Evolutionary conservation across 2,329 filamentous ascomycete species (phyloP), one percentile per base, ranked within the genome.

Genomic region (Pseudocercospora macadamiae): DNA sequence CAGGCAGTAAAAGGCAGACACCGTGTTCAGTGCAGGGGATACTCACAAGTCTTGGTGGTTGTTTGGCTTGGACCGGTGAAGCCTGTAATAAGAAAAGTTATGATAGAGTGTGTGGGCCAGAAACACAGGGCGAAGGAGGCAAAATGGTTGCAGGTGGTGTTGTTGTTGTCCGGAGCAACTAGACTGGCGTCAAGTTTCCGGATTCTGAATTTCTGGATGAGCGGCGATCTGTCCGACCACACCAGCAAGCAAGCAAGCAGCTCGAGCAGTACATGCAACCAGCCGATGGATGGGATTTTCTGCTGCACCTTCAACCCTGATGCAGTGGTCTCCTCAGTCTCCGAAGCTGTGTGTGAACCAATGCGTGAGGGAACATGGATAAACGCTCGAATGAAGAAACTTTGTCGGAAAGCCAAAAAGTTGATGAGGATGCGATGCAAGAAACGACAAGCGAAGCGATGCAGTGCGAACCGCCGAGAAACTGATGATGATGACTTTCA

Each of bases 121-220:
- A 23, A 2, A 16, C 51, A 39, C 30, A 44, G 52, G 52, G 36
- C 36, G 36, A 39, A 18, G 42, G n/a, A 23, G 42, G 42, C 18
- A 45, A 45, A 16, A 47, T 47, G 42, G 14, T 32, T 12, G 6
- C 6, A 6, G 42, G 18, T 10, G n/a, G n/a, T 39, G 34, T 6
- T 16, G 34, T 26, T 47, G 42, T 47, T 47, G 42, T 47, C 42
- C 42, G 42, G 42, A 47, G 42, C 42, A 47, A 47, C 34, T 32
- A n/a, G n/a, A 47, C 34, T 32, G 28, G 28, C 28, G 28, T 16
- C 48, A 16, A 34, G 16, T 19, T 6, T 12, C 26, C 47, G 42
- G 30, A 37, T 37, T 36, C 36, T n/a, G 47, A 34, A 25, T 14
- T 51, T 51, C 48, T 28, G 25, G 36, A 54, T 18, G n/a, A n/a